Base-by-base conservation (phyloP, 2,329 filamentous ascomycete species). In the Alternaria consortialis region DNA sequence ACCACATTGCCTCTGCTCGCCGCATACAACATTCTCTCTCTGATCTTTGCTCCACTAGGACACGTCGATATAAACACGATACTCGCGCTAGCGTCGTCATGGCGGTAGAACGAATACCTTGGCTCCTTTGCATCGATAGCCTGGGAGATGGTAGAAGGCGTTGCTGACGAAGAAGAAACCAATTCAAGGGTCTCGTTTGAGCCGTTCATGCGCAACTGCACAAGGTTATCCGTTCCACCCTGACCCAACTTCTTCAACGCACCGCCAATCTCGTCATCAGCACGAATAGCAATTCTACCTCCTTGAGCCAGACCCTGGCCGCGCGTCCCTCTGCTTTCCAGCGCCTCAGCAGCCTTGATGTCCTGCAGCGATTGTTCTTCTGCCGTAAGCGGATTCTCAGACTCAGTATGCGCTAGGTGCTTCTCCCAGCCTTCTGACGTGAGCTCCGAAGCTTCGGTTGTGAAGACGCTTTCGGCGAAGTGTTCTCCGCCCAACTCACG, bases 51-150 rank as follows among this genome's bases (percentile, higher is more conserved):
- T 29, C 83, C 86, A 0, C 86, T 82, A 0, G 92, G 92, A 77
- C 91, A 93, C 6, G 91, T 94, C 80, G 93, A 94, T 75, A 95
- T 88, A 81, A 95, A 95, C 6, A 94, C 83, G 48, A 94, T 82
- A 3, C 83, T 85, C 53, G 83, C 81, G 63, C 87, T 69, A 3
- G 74, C 80, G 42, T 85, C 84, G 72, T 90, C 85, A 77, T 88
- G 91, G 29, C 89, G 85, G 83, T 90, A 95, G 76, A 95, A 93
- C 7, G 89, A 90, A 77, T 92, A 94, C 43, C 92, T 85, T 5
- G 92, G 92, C 77, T 93, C 90, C 20, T 83, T 84, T 9, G 84
- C 66, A 6, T 90, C 90, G 63, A 96, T 92, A 23, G 80, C 79
- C 4, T 79, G 74, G 0, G 85, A 80, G 5, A 94, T 85, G 34